These are phyloP conservation scores for Fusarium multiceps DNA, from an alignment of 2,329 filamentous ascomycete species.

Conservation along the genomic window DNA sequence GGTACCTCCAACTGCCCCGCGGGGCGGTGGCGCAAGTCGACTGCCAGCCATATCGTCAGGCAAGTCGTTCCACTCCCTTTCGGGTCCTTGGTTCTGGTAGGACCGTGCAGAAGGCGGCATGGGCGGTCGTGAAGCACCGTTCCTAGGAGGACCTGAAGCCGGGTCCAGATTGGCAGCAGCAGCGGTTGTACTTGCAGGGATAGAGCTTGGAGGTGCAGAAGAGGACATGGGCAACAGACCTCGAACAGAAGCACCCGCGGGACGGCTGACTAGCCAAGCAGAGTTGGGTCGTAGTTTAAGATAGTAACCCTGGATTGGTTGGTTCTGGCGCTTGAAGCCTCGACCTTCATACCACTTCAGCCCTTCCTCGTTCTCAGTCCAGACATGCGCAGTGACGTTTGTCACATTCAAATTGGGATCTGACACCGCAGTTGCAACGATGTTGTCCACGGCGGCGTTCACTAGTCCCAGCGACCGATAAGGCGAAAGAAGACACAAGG, in stretches of 20 bases:
- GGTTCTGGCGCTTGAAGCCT: conserved; percentile 63
- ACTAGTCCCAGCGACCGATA: conserved; percentile 71
- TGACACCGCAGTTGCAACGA: conserved; percentile 55
- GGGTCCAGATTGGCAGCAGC: conserved; percentile 49
- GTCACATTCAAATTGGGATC: conserved; percentile 54
- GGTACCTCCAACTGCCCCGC: conserved; percentile 47
- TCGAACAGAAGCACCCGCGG: conserved; percentile 50
- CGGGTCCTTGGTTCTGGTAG: conserved; percentile 69
- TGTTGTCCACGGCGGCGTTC: conserved; percentile 65
- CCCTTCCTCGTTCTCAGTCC: conserved; percentile 73
- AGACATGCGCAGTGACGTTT: conserved; percentile 72
- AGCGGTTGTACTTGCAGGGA: conserved; percentile 47
- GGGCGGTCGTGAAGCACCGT: conserved; percentile 38
- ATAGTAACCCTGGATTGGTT: conserved; percentile 69
- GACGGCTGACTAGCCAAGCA: conserved; percentile 68
- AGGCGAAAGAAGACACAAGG: conserved; percentile 70
- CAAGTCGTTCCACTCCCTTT: conserved; percentile 74
- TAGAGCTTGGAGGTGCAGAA: conserved; percentile 18
- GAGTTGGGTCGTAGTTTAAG: conserved; percentile 69
- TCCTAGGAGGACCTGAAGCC: conserved; percentile 40
- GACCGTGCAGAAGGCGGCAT: conserved; percentile 55
- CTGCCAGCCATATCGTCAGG: conserved; percentile 67
- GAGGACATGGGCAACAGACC: conserved; percentile 39
- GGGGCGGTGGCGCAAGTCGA: conserved; percentile 47
- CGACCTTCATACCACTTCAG: conserved; percentile 70